A percentile compares a stretch with the other conserved stretches of the same genome.
Evolutionary conservation across 140 eudicot genomes (phyloP).

Genomic region (Cichorium intybus): DNA sequence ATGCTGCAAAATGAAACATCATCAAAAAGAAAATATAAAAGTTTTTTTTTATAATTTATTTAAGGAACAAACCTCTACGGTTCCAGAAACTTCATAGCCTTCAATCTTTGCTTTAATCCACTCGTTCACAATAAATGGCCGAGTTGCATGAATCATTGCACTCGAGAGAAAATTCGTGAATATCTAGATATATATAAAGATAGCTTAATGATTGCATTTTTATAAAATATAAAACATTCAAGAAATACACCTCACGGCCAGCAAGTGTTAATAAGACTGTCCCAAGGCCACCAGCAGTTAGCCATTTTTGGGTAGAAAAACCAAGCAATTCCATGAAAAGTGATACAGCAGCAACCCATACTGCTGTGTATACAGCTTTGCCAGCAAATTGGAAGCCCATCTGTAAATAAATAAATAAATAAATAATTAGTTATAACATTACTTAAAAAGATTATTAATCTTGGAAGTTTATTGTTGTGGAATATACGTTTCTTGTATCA

Average conservation of each 20-base stretch:
- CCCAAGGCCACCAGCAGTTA: slow-evolving; percentile 99
- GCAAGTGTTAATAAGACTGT: slow-evolving; percentile 96
- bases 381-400: slow-evolving; percentile 95
- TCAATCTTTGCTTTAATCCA: slow-evolving; percentile 96
- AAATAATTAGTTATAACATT: not conserved
- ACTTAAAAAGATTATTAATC: slow-evolving; percentile 1
- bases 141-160: slow-evolving; percentile 92
- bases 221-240: not conserved
- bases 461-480: not conserved
- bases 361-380: slow-evolving; percentile 80
- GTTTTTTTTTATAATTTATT: not conserved
- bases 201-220: not conserved
- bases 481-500: slow-evolving; percentile 75
- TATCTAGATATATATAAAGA: slow-evolving; percentile 49
- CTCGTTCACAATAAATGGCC: slow-evolving; percentile 84
- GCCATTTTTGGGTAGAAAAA: slow-evolving; percentile 95
- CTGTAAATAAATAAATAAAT: slow-evolving; percentile 38
- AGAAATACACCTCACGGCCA: slow-evolving; percentile 85
- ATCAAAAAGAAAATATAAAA: not conserved
- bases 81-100: slow-evolving; percentile 98
- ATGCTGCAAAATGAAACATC: slow-evolving; percentile 46
- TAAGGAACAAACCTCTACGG: slow-evolving; percentile 76
- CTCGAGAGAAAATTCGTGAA: slow-evolving; percentile 94
- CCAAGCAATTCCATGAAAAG: slow-evolving; percentile 96
- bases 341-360: slow-evolving; percentile 96